Conservation (phyloP, 768 basidiomycete species). For the Cystoderma amianthinum region DNA sequence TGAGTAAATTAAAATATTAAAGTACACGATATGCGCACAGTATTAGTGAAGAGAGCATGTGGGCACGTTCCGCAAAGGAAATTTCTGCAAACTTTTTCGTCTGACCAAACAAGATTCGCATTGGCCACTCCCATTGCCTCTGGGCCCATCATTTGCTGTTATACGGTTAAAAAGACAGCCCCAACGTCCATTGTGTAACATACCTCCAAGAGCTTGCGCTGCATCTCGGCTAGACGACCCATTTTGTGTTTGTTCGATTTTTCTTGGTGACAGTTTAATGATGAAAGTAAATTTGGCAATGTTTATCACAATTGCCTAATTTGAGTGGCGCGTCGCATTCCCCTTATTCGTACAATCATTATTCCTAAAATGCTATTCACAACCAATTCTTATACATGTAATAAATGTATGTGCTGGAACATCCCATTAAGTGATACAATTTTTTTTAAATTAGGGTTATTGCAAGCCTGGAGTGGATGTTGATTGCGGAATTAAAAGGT, state of each 20-base stretch:
- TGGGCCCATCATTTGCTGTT: conserved; percentile 99
- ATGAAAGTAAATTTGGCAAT: conserved; percentile 5
- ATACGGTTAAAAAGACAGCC: conserved; percentile 21
- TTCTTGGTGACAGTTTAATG: conserved; percentile 11
- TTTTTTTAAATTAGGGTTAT: neutral
- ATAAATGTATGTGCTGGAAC: no score
- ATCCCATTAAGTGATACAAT: no score
- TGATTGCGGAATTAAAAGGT: neutral
- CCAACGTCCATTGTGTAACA: conserved; percentile 4
- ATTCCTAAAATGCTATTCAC: no score
- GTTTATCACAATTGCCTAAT: conserved; percentile 14
- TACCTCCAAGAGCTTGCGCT: conserved; percentile 79
- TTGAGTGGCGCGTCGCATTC: no score
- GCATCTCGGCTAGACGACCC: conserved; percentile 96
- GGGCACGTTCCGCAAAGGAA: conserved; percentile 99
- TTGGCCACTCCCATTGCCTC: conserved; percentile 98
- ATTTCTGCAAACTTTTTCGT: conserved; percentile 98
- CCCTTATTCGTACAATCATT: no score
- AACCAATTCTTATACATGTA: no score
- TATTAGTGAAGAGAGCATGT: conserved; percentile 95
- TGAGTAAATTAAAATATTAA: conserved; percentile 1
- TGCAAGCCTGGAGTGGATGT: neutral
- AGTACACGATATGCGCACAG: conserved; percentile 46
- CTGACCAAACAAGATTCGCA: conserved; percentile 87
- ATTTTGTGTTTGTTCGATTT: conserved; percentile 35